Percentiles rank a stretch among this genome's conserved stretches.
These are phyloP conservation scores for Hibiscus syriacus DNA, from an alignment of 345 rosid genomes.

Conservation along the genomic window DNA sequence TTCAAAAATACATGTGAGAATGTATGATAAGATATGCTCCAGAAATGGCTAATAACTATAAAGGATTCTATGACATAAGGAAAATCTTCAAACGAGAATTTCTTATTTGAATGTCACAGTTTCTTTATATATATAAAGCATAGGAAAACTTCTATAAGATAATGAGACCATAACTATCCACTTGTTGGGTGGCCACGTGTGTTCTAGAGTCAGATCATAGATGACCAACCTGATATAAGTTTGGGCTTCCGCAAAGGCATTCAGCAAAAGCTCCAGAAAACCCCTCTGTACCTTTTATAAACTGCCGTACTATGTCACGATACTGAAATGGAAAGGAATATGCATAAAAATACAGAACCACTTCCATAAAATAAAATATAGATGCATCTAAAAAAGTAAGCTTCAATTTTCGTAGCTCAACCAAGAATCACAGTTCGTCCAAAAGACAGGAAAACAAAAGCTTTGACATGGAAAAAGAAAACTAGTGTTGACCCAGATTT, in stretches of 20 bases:
- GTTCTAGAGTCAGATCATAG: background rate
- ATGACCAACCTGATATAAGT: conserved; percentile 69
- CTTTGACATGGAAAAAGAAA: background rate
- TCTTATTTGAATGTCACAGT: background rate
- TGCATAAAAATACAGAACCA: conserved; percentile 6
- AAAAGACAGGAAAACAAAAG: background rate
- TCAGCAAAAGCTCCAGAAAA: conserved; percentile 96
- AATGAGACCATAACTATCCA: background rate
- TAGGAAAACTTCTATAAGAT: background rate
- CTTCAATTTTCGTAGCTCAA: conserved; percentile 2
- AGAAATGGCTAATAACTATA: background rate
- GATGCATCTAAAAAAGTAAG: background rate
- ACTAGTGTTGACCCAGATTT: background rate
- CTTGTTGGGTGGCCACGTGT: background rate
- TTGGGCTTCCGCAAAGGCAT: conserved; percentile 94
- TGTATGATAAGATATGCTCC: background rate
- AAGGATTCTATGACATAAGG: background rate
- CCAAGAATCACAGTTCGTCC: background rate
- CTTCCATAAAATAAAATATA: background rate
- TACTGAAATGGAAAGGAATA: conserved; percentile 45
- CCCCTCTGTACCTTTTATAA: conserved; percentile 95
- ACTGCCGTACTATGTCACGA: conserved; percentile 84
- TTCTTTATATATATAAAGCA: background rate
- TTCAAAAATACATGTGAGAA: background rate
- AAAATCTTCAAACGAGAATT: background rate